These are phyloP conservation scores for Drechslera avenae DNA, from an alignment of 2,329 filamentous ascomycete genomes.

Conservation along the genomic window DNA sequence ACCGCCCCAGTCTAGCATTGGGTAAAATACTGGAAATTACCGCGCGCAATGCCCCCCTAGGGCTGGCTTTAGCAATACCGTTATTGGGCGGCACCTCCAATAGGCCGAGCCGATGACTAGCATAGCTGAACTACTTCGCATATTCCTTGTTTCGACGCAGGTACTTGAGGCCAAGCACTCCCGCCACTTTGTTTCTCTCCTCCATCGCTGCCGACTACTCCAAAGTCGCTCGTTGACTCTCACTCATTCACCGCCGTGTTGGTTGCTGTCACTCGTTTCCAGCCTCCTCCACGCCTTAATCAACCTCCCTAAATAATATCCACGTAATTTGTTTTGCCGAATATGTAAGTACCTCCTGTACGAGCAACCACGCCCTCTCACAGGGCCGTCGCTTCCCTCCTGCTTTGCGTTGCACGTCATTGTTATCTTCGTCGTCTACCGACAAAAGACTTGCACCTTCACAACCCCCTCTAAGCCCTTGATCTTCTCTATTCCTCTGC, in stretches of 20 bases:
- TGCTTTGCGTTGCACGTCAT: slow-evolving; percentile 1
- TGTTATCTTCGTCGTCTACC: neutral
- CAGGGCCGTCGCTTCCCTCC: slow-evolving; percentile 3
- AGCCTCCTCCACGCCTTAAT: slow-evolving; percentile 9
- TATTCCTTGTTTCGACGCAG: slow-evolving; percentile 12
- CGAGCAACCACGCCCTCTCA: too few species aligned
- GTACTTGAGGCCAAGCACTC: slow-evolving; percentile 29
- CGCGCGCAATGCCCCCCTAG: slow-evolving; percentile 26
- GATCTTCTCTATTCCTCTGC: too few species aligned
- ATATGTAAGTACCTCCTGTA: slow-evolving; percentile 17
- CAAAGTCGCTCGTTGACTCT: slow-evolving; percentile 34
- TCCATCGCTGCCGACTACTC: slow-evolving; percentile 30
- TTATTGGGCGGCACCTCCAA: slow-evolving; percentile 23
- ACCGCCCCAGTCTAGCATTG: slow-evolving; percentile 26
- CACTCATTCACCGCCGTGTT: slow-evolving; percentile 18
- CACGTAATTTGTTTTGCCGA: slow-evolving; percentile 6
- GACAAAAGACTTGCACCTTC: slow-evolving; percentile 3
- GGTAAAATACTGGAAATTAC: slow-evolving; percentile 32
- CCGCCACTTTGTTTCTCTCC: slow-evolving; percentile 21
- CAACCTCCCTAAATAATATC: slow-evolving; percentile 8
- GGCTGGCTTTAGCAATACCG: slow-evolving; percentile 9
- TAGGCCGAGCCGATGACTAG: slow-evolving; percentile 20
- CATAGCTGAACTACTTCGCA: slow-evolving; percentile 15
- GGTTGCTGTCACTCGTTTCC: slow-evolving; percentile 37
- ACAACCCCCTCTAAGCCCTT: neutral